Conservation (phyloP, 164 flowering plant species). For the Nelumbo lutea region DNA sequence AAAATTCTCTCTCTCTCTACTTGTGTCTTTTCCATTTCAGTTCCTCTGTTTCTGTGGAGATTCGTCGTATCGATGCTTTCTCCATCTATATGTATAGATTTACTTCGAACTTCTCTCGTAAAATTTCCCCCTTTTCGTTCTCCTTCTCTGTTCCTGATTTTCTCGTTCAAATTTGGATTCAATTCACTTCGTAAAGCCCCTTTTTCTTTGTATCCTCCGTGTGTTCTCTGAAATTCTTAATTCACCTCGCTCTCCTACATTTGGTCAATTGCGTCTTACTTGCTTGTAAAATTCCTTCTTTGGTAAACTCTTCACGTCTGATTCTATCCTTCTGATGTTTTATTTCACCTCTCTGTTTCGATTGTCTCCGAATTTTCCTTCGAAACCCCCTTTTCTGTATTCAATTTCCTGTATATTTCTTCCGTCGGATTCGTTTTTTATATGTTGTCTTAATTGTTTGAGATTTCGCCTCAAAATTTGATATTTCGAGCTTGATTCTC, state of each 20-base stretch:
- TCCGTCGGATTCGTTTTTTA: slow-evolving; percentile 43
- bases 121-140: background rate
- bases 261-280: background rate
- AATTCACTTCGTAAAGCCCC: background rate
- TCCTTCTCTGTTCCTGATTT: background rate
- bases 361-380: slow-evolving; percentile 25
- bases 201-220: background rate
- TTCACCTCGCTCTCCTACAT: background rate
- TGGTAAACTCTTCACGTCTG: background rate
- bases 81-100: slow-evolving; percentile 6
- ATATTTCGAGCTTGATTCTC: slow-evolving; percentile 15
- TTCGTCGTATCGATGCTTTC: slow-evolving; percentile 7
- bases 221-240: background rate
- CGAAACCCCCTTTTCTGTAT: slow-evolving; percentile 27
- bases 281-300: background rate
- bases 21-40: too few relatives aligned
- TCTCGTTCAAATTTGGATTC: background rate
- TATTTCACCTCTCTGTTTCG: slow-evolving; percentile 26
- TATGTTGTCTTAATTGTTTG: slow-evolving; percentile 47
- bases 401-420: slow-evolving; percentile 40
- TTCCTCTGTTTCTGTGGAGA: background rate
- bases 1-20: background rate
- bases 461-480: slow-evolving; percentile 64
- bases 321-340: slow-evolving; percentile 43
- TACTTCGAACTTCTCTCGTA: background rate